Evolutionary conservation across 805 yeast species (phyloP).

Genomic region (Ogataea neopini): DNA sequence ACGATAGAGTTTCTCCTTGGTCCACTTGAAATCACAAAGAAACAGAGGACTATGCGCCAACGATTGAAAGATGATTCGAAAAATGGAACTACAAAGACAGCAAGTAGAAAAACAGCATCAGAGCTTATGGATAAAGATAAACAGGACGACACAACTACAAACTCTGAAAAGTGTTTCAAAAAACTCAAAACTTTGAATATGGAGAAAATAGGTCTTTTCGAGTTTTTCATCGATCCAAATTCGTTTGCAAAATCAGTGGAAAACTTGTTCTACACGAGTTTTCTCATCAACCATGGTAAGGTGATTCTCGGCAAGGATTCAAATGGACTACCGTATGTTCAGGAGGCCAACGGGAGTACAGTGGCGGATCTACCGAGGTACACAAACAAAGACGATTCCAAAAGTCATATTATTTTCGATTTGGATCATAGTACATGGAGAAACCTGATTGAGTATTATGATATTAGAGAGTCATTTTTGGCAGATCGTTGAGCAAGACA

Average conservation of each 20-base stretch:
- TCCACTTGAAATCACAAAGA: constrained; percentile 63
- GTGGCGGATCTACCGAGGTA: constrained; percentile 26
- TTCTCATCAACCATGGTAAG: constrained; percentile 72
- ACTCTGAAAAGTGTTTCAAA: constrained; percentile 55
- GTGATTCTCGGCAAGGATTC: constrained; percentile 54
- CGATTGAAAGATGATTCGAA: constrained; percentile 46
- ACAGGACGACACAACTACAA: constrained; percentile 57
- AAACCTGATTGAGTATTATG: constrained; percentile 50
- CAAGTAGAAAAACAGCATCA: constrained; percentile 52
- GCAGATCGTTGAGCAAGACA: too few species aligned
- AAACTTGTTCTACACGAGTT: constrained; percentile 80
- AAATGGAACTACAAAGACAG: constrained; percentile 45
- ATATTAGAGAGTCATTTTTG: constrained; percentile 54
- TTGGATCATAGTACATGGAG: constrained; percentile 70
- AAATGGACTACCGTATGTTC: constrained; percentile 39
- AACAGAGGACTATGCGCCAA: constrained; percentile 35
- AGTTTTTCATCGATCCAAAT: constrained; percentile 70
- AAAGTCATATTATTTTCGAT: constrained; percentile 70
- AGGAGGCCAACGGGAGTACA: constrained; percentile 26
- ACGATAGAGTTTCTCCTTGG: constrained; percentile 68
- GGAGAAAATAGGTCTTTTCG: constrained; percentile 55
- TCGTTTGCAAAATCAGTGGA: constrained; percentile 82
- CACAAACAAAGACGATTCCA: constrained; percentile 27
- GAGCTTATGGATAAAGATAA: constrained; percentile 53
- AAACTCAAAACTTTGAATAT: constrained; percentile 34